Conservation (phyloP, 495 filamentous ascomycete species). For the Parachaetomium inaequale region DNA sequence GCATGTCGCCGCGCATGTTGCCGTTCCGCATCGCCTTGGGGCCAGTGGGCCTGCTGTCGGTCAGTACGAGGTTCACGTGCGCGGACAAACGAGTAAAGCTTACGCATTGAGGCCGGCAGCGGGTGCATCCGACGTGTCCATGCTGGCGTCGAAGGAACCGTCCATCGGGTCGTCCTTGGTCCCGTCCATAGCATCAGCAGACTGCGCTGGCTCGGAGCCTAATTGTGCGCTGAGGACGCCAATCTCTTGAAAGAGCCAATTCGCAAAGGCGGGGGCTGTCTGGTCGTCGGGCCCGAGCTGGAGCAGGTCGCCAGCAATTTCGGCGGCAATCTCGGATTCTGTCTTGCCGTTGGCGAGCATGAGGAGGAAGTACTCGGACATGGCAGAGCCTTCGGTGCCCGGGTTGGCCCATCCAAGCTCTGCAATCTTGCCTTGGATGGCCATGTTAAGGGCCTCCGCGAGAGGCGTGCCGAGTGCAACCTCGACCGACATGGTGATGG, state of each 20-base stretch:
- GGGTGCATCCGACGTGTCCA: constrained; percentile 53
- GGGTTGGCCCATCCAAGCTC: constrained; percentile 89
- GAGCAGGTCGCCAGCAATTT: constrained; percentile 85
- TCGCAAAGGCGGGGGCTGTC: constrained; percentile 76
- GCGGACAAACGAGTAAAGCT: constrained; percentile 35
- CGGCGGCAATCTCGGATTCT: constrained; percentile 79
- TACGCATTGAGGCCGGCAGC: constrained; percentile 62
- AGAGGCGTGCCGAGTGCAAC: constrained; percentile 71
- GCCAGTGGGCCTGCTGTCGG: constrained; percentile 70
- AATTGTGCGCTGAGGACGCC: constrained; percentile 61
- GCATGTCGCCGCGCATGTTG: constrained; percentile 46
- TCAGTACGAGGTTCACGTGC: constrained; percentile 26
- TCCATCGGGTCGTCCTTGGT: constrained; percentile 31
- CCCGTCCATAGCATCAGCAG: constrained; percentile 21
- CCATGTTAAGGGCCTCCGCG: constrained; percentile 71
- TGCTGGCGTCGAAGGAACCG: constrained; percentile 56
- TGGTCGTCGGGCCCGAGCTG: constrained; percentile 78
- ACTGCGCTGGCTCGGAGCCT: constrained; percentile 40
- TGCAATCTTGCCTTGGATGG: constrained; percentile 87
- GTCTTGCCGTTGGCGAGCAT: constrained; percentile 96
- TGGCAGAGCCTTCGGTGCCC: constrained; percentile 72
- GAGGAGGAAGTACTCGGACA: constrained; percentile 92
- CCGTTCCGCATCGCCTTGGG: constrained; percentile 91
- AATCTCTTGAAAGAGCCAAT: constrained; percentile 88
- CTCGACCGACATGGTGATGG: constrained; percentile 61